Conservation (phyloP, 805 yeast species). For the Wickerhamomyces queroliae region DNA sequence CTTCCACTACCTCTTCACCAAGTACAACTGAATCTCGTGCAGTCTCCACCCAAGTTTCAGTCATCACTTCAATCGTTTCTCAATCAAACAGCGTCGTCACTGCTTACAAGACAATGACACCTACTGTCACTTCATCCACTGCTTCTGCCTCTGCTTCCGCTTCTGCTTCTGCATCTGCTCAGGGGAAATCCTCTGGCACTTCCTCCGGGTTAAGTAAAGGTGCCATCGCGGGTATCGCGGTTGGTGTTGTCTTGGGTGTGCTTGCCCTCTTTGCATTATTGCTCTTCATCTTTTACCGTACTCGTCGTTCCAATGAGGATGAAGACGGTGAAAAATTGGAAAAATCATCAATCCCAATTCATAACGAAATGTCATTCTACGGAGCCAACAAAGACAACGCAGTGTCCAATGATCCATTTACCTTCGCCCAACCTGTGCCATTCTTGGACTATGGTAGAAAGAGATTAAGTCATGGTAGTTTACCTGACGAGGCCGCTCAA, state of each 20-base stretch:
- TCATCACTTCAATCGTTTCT: constrained; percentile 1
- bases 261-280: constrained; percentile 27
- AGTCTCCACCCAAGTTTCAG: background rate
- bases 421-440: constrained; percentile 10
- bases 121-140: background rate
- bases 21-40: constrained; percentile 8
- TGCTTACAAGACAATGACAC: background rate
- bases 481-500: constrained; percentile 45
- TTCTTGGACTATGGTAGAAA: constrained; percentile 32
- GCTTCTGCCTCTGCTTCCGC: background rate
- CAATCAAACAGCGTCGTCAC: background rate
- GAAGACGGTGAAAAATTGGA: constrained; percentile 17
- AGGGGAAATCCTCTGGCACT: too few species aligned
- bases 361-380: constrained; percentile 3
- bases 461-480: constrained; percentile 47
- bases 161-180: background rate
- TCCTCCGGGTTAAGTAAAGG: constrained; percentile 27
- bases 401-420: background rate
- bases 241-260: constrained; percentile 44
- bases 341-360: constrained; percentile 6
- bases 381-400: background rate
- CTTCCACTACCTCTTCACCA: constrained; percentile 5
- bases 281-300: constrained; percentile 12
- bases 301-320: constrained; percentile 8
- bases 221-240: constrained; percentile 58